phyloP scores from a whole-genome alignment of 2,329 filamentous ascomycete species.

The Botrytis elliptica region DNA sequence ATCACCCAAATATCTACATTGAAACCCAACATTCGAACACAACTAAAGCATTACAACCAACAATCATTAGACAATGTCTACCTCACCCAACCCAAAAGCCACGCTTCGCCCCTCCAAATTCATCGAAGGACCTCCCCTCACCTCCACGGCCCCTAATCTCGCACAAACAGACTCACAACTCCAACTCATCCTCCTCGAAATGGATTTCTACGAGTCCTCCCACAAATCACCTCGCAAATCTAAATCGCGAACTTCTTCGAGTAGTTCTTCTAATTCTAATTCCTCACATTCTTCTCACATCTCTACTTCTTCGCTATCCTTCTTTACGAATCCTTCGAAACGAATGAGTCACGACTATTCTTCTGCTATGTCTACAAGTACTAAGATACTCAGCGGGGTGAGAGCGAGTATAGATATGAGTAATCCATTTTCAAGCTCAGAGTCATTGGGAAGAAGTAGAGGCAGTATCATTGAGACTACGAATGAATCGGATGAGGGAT shows the following conservation, averaged over 20 bases:
- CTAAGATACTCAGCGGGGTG: not conserved
- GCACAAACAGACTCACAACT: constrained; percentile 18
- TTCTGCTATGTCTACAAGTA: not conserved
- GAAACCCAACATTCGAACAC: not conserved
- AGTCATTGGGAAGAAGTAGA: constrained; percentile 1
- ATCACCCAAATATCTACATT: not conserved
- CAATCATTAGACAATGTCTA: not conserved
- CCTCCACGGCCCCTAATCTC: constrained; percentile 19
- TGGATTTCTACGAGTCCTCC: constrained; percentile 21
- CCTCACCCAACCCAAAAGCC: not conserved
- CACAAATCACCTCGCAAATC: constrained; percentile 2
- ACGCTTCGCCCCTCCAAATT: constrained; percentile 22
- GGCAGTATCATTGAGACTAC: not conserved
- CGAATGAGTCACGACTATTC: not conserved
- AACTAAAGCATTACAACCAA: not conserved
- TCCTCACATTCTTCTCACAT: not conserved
- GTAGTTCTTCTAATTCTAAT: constrained; percentile 2
- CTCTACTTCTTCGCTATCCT: not conserved
- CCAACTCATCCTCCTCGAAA: constrained; percentile 22
- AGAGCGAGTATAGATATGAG: constrained; percentile 2
- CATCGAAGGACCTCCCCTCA: constrained; percentile 24
- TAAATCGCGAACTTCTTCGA: constrained; percentile 7
- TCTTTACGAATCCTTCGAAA: not conserved
- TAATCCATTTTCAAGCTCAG: not conserved
- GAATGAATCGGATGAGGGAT: not conserved